Evolutionary conservation across 352 stramenopile genomes (phyloP), one percentile per base, ranked within the genome.

Genomic region (Pythium brassicae): DNA sequence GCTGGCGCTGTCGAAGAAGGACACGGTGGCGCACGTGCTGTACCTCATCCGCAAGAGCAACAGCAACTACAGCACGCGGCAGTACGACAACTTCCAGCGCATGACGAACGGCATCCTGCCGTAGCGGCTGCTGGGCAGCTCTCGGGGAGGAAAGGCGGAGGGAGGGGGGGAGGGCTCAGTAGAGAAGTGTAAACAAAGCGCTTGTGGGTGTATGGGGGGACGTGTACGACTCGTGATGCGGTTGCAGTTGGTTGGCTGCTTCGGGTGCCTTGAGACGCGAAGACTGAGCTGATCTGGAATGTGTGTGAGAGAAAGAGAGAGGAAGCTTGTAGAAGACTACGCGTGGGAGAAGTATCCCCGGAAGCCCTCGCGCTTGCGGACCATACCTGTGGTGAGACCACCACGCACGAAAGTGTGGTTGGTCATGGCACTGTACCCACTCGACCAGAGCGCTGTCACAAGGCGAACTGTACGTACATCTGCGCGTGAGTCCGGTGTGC

Each of bases 81-180:
- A 97, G 66, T 97, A 97, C 72, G 91, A 97, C 74, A 94, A 94
- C 59, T 97, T 97, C 69, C 91, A 97, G 80, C 89, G 87, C 63
- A 94, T 97, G 72, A 97, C 91, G 23, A 97, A 97, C 62, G 91
- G 91, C 35, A 97, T 97, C 62, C 63, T 96, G 56, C 74, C 87
- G 10, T 97, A 88, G 55, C 37, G 1, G 5, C 14, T n/a, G n/a
- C n/a, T n/a, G n/a, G n/a, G n/a, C n/a, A n/a, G n/a, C n/a, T 37
- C 8, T 37, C 32, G n/a, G 19, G 42, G 42, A 46, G 20, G 40
- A 26, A n/a, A 26, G n/a, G 45, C 26, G 26, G 20, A n/a, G 20
- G 45, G 17, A 35, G 45, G n/a, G 17, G 17, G 14, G 42, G n/a
- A 3, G 25, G 35, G 27, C 27, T 40, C 19, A 22, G 17, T 37